phyloP scores from a whole-genome alignment of 2,329 filamentous ascomycete species.

The Dothidotthia symphoricarpi region DNA sequence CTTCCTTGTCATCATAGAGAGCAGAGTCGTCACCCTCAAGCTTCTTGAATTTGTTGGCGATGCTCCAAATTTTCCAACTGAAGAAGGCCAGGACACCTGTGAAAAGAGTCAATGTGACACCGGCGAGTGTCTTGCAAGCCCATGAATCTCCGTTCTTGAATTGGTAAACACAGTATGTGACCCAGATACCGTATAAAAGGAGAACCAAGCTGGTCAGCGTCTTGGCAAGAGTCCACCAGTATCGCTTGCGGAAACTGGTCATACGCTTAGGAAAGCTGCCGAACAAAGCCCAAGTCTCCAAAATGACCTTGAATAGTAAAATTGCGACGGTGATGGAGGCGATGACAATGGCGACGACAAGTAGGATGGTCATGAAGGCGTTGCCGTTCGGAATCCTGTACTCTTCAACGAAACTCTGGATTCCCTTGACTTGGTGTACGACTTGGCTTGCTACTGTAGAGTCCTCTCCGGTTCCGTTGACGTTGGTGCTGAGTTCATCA shows the following conservation, averaged over 20 bases:
- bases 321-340: conserved; percentile 82
- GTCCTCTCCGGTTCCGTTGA: conserved; percentile 42
- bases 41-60: conserved; percentile 71
- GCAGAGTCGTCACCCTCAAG: conserved; percentile 68
- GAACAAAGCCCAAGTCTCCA: conserved; percentile 89
- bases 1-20: conserved; percentile 84
- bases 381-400: conserved; percentile 83
- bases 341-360: conserved; percentile 84
- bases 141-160: conserved; percentile 92
- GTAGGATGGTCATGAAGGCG: conserved; percentile 91
- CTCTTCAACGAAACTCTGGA: conserved; percentile 80
- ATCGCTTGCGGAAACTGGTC: conserved; percentile 85
- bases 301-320: conserved; percentile 82
- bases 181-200: conserved; percentile 91
- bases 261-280: conserved; percentile 79
- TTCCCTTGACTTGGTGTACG: conserved; percentile 64
- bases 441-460: conserved; percentile 42
- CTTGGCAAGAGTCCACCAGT: conserved; percentile 89
- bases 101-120: conserved; percentile 75
- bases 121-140: conserved; percentile 83
- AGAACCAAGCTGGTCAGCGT: conserved; percentile 88
- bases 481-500: conserved; percentile 41
- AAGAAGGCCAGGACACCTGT: conserved; percentile 81
- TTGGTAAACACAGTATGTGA: conserved; percentile 92
- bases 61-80: conserved; percentile 75